phyloP scores from a whole-genome alignment of 164 flowering plant genomes.

The Annona squamosa region DNA sequence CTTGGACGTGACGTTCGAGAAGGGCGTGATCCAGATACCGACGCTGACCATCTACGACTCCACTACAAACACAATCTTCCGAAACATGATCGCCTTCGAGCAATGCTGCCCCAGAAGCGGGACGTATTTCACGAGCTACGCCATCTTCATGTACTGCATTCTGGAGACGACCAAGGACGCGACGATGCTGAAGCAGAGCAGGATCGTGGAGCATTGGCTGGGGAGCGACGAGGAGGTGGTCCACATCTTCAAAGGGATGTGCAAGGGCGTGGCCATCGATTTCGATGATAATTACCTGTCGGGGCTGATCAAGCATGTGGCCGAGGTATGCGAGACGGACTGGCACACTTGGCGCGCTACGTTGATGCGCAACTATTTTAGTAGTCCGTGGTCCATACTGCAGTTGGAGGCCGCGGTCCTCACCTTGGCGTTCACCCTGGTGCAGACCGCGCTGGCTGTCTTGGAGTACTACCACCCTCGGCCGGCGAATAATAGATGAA shows the following conservation, averaged over 20 bases:
- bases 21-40: conserved; percentile 23
- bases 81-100: conserved; percentile 30
- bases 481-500: background rate
- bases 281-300: conserved; percentile 8
- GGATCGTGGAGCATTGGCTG: conserved; percentile 21
- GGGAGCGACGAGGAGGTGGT: conserved; percentile 25
- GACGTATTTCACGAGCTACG: conserved; percentile 22
- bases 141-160: conserved; percentile 23
- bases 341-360: conserved; percentile 15
- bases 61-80: conserved; percentile 17
- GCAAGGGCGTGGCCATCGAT: conserved; percentile 19
- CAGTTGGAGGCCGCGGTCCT: conserved; percentile 20
- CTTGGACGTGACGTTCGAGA: conserved; percentile 17
- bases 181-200: conserved; percentile 19
- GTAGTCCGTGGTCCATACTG: conserved; percentile 23
- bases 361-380: conserved; percentile 21
- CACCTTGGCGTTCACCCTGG: conserved; percentile 14
- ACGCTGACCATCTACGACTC: conserved; percentile 19
- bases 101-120: conserved; percentile 15
- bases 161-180: conserved; percentile 24
- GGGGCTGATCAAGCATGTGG: conserved; percentile 9
- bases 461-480: conserved; percentile 7
- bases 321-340: conserved; percentile 5
- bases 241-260: conserved; percentile 18
- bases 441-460: conserved; percentile 16